phyloP scores from a whole-genome alignment of 306 rosid genomes.

The Potentilla sterilis region DNA sequence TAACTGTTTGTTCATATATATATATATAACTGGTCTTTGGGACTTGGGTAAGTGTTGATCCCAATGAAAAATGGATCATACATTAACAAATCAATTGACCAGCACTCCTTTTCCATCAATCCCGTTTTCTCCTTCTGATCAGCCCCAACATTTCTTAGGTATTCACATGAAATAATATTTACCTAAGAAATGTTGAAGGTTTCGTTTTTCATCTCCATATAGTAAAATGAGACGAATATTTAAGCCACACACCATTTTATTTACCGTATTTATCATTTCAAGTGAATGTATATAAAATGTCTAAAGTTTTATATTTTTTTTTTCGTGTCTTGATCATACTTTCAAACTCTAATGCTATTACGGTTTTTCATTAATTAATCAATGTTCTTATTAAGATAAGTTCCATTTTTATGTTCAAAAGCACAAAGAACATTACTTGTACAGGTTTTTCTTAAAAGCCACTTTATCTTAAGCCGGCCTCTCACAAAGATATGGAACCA shows the following conservation, averaged over 20 bases:
- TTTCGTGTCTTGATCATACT: no score
- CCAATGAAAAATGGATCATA: neutral
- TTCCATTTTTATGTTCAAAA: no score
- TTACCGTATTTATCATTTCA: neutral
- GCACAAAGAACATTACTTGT: neutral
- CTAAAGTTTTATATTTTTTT: no score
- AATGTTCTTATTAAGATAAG: no score
- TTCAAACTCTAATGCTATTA: no score
- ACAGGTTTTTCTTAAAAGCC: slow-evolving; percentile 19
- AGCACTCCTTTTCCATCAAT: neutral
- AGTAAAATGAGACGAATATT: neutral
- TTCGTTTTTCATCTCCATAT: neutral
- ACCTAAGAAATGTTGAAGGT: no score
- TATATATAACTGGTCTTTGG: neutral
- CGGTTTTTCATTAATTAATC: no score
- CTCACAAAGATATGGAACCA: slow-evolving; percentile 32
- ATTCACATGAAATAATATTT: no score
- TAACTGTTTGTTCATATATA: neutral
- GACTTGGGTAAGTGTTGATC: neutral
- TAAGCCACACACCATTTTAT: neutral
- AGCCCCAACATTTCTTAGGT: no score
- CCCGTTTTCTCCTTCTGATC: neutral
- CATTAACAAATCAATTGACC: neutral
- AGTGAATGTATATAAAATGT: neutral
- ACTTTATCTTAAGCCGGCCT: slow-evolving; percentile 25